Evolutionary conservation across 192 early-diverging fungal species (phyloP), one percentile per base, ranked within the genome.

Genomic region (Coemansia sp.): DNA sequence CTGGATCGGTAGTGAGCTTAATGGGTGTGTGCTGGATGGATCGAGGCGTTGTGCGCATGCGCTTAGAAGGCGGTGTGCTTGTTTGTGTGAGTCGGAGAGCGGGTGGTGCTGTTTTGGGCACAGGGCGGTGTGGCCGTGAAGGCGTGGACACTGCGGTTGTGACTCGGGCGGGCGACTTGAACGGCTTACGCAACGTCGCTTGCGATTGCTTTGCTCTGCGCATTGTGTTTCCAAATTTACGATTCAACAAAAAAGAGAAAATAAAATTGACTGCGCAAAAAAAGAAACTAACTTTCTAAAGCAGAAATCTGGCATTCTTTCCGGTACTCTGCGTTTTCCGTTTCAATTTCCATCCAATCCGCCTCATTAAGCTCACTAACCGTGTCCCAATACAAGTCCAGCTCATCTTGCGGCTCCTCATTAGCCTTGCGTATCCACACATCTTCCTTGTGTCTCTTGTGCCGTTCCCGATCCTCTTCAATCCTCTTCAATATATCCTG

Each of bases 401-500:
- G 74, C 48, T 85, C 84, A 22, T 59, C 59, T 29, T 52, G 65
- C 0, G 68, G 60, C 18, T 24, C 10, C 47, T 78, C 81, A 51
- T 70, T 54, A 2, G 64, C 54, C 7, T 74, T 77, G 0, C 81
- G 73, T 12, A 80, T 74, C 84, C 84, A 85, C 19, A 68, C 73
- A 18, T 85, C 84, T 59, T 85, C 84, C 61, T 82, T 82, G 38
- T 73, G 64, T 3, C 74, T 50, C 54, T 85, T 85, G 41, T 85
- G 84, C 19, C 81, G 64, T 54, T 85, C 84, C 16, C 84, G 74
- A 41, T 85, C 84, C 64, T 85, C 84, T 48, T 85, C 84, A 11
- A 85, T 85, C 6, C 81, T 66, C 39, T 69, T 69, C 62, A 83
- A 32, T 2, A 85, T 85, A 32, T 85, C 78, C 57, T 75, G 62